These are phyloP conservation scores for Coemansia sp. DNA, from an alignment of 192 early-diverging fungal species.

Conservation along the genomic window DNA sequence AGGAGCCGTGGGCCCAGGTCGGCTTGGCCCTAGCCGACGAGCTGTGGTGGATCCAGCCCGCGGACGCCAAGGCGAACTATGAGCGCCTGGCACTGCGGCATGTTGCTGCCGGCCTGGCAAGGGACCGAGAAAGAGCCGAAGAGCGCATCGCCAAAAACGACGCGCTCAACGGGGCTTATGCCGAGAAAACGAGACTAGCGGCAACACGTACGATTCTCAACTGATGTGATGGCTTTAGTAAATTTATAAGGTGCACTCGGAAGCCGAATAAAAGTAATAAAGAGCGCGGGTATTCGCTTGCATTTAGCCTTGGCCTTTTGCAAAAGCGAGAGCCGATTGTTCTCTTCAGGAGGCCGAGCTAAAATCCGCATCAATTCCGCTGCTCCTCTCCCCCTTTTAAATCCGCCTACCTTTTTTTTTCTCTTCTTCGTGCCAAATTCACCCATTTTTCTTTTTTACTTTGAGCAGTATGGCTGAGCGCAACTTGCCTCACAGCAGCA, in stretches of 20 bases:
- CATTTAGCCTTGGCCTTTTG: background rate
- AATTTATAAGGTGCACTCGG: background rate
- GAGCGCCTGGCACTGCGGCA: slow-evolving; percentile 51
- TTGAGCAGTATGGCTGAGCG: background rate
- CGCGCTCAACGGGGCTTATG: slow-evolving; percentile 25
- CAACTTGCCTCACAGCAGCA: background rate
- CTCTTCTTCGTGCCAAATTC: background rate
- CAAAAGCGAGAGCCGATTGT: background rate
- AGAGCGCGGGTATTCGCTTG: background rate
- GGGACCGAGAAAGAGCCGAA: slow-evolving; percentile 15
- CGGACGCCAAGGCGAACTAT: slow-evolving; percentile 9
- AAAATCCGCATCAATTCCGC: slow-evolving; percentile 4
- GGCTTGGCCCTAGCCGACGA: slow-evolving; percentile 33
- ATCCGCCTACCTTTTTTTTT: background rate
- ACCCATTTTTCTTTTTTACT: background rate
- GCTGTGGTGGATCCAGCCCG: slow-evolving; percentile 51
- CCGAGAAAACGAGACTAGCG: slow-evolving; percentile 21
- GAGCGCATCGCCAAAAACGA: slow-evolving; percentile 34
- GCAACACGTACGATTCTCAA: slow-evolving; percentile 33
- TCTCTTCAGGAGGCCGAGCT: background rate
- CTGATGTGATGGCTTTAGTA: no score
- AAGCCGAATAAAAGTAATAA: background rate
- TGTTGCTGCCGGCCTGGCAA: slow-evolving; percentile 42
- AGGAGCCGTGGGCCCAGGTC: slow-evolving; percentile 45
- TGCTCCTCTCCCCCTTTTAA: background rate